phyloP scores from a whole-genome alignment of 106 monocot species.

The Iris macrosiphon region DNA sequence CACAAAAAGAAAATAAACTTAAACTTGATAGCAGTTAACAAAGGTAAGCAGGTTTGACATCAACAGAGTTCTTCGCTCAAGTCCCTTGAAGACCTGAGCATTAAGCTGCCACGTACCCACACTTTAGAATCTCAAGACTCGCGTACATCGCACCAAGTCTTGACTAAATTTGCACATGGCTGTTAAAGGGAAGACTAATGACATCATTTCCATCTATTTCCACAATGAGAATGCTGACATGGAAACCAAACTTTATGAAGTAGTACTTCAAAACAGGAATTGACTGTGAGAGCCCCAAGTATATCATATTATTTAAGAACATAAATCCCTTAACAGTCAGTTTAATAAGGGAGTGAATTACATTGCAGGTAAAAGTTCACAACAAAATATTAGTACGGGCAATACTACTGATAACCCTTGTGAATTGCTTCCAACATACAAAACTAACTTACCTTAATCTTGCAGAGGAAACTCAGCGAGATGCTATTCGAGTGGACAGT shows the following conservation, averaged over 20 bases:
- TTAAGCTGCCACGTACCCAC: too few species aligned
- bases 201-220: background rate
- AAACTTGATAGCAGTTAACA: too few species aligned
- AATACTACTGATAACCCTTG: background rate
- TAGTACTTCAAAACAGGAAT: background rate
- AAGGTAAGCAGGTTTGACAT: too few species aligned
- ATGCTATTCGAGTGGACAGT: conserved; percentile 33
- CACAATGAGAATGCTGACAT: background rate
- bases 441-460: conserved; percentile 50
- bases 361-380: background rate
- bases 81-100: too few species aligned
- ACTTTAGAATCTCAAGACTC: too few species aligned
- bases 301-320: background rate
- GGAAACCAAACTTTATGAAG: background rate
- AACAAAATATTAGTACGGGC: background rate
- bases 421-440: background rate
- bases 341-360: background rate
- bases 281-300: background rate
- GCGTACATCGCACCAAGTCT: background rate
- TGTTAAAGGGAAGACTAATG: background rate
- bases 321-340: background rate
- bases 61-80: background rate
- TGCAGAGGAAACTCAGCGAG: conserved; percentile 39
- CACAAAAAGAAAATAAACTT: background rate
- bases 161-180: background rate